phyloP scores from a whole-genome alignment of 371 early-diverging fungal genomes.

The Mucor lusitanicus region DNA sequence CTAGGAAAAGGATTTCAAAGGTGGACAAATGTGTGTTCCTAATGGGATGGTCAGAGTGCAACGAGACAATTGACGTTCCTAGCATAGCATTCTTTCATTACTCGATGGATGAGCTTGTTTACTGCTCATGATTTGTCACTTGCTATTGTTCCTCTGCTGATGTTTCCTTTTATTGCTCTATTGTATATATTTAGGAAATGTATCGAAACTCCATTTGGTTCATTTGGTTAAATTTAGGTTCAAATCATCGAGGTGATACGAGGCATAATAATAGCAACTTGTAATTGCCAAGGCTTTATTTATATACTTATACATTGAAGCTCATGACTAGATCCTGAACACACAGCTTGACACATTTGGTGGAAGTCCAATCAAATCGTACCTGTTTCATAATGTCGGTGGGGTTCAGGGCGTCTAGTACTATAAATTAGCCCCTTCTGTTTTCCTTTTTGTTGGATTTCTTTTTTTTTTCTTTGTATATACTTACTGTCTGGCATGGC shows the following conservation, averaged over 20 bases:
- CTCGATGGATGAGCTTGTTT: background rate
- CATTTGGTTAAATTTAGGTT: background rate
- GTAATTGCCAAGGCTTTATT: background rate
- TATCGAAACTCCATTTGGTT: background rate
- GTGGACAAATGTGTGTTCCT: background rate
- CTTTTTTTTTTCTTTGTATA: background rate
- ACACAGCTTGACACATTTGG: slow-evolving; percentile 63
- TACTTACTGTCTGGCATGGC: slow-evolving; percentile 59
- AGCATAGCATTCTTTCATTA: no score
- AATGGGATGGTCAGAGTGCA: background rate
- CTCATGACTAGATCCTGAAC: slow-evolving; percentile 61
- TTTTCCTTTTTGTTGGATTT: slow-evolving; percentile 5
- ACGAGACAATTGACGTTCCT: background rate
- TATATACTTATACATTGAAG: slow-evolving; percentile 49
- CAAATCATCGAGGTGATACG: background rate
- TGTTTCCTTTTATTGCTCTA: background rate
- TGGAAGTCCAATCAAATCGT: slow-evolving; percentile 71
- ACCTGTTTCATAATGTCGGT: slow-evolving; percentile 56
- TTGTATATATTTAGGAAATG: slow-evolving; percentile 4
- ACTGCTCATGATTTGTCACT: background rate
- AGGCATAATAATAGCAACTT: background rate
- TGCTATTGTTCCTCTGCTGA: background rate
- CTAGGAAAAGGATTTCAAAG: background rate
- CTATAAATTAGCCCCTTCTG: background rate
- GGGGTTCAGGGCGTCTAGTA: slow-evolving; percentile 33